These are phyloP conservation scores for Allantophomopsis cytisporea DNA, from an alignment of 2,329 filamentous ascomycete genomes.

Conservation along the genomic window DNA sequence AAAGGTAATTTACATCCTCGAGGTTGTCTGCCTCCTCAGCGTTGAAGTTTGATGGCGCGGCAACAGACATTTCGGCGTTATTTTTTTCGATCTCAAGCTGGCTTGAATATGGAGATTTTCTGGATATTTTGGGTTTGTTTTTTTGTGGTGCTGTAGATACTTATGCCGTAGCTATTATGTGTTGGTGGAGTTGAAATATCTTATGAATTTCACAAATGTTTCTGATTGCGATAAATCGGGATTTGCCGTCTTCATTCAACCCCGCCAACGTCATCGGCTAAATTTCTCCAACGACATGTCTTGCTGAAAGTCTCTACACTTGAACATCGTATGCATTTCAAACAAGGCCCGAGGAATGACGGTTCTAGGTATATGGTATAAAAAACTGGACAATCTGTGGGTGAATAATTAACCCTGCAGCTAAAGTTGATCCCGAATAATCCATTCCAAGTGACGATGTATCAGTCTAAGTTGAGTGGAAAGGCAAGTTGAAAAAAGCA, in stretches of 20 bases:
- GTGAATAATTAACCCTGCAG: no score
- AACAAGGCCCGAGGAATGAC: no score
- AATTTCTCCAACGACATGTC: no score
- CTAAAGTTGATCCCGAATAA: no score
- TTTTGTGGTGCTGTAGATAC: neutral
- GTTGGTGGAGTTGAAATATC: neutral
- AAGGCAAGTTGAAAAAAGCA: no score
- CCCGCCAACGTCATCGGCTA: no score
- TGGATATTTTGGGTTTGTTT: neutral
- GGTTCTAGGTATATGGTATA: no score
- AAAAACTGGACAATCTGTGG: no score
- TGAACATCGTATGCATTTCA: no score
- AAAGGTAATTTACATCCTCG: slow-evolving; percentile 41
- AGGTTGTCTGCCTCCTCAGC: slow-evolving; percentile 55
- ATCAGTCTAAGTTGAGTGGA: no score
- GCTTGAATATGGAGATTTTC: neutral
- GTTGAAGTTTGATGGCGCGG: slow-evolving; percentile 26
- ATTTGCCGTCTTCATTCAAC: neutral
- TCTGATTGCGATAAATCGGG: neutral
- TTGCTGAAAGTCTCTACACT: no score
- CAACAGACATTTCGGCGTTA: slow-evolving; percentile 2
- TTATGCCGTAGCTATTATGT: neutral
- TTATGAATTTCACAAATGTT: neutral
- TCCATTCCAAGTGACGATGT: no score
- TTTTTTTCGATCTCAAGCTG: neutral